Percentiles rank a stretch among this genome's conserved stretches.
phyloP scores from a whole-genome alignment of 176 grass and related monocot genomes.

The Echinochloa phyllopogon region DNA sequence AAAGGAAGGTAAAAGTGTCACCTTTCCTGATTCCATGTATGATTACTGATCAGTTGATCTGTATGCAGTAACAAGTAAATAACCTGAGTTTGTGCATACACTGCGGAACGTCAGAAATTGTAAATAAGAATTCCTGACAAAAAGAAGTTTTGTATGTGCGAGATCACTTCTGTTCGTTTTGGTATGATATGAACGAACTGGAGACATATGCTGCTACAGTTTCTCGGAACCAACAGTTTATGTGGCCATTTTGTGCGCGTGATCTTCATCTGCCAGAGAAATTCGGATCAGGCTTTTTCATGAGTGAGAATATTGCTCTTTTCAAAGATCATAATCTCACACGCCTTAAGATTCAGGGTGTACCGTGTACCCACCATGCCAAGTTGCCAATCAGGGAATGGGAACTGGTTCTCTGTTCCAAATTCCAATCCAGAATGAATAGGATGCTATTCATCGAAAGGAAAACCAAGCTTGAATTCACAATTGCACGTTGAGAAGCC shows the following conservation, averaged over 20 bases:
- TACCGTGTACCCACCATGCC: neutral
- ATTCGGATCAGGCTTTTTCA: neutral
- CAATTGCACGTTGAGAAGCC: neutral
- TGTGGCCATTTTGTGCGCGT: neutral
- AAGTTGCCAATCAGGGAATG: neutral
- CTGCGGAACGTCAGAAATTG: conserved; percentile 46
- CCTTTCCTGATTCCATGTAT: conserved; percentile 21
- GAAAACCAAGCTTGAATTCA: neutral
- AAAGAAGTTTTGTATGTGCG: neutral
- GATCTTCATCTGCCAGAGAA: neutral
- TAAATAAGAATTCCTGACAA: conserved; percentile 54
- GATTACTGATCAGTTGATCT: neutral
- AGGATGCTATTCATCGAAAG: neutral
- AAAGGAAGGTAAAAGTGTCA: conserved; percentile 38
- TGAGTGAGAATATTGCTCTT: neutral
- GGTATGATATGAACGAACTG: neutral
- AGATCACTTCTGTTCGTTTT: neutral
- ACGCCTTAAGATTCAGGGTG: neutral
- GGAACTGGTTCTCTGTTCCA: conserved; percentile 18
- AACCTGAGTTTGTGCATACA: conserved; percentile 41
- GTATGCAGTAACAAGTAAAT: neutral
- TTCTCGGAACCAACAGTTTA: neutral
- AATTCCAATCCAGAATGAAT: conserved; percentile 4
- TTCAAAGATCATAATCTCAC: neutral
- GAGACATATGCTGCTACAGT: neutral